A percentile compares a stretch with the other conserved stretches of the same genome.
Conservation (phyloP, 2,329 filamentous ascomycete species). For the Stachybotrys elegans region DNA sequence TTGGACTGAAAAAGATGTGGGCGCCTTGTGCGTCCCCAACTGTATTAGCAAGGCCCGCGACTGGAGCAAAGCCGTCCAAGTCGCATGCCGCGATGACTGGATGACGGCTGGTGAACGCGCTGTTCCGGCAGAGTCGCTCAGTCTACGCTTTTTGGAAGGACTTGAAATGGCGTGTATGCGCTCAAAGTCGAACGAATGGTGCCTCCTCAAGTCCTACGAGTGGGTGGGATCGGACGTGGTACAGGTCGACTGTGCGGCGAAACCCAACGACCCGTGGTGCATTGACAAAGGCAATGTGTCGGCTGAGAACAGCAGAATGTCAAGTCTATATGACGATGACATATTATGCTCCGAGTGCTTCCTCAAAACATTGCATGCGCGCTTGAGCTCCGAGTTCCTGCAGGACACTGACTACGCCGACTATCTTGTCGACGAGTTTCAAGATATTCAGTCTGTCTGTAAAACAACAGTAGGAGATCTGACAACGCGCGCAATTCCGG, state of each 20-base stretch:
- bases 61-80: neutral
- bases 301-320: slow-evolving; percentile 8
- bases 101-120: slow-evolving; percentile 1
- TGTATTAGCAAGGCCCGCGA: neutral
- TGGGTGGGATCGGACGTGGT: slow-evolving; percentile 9
- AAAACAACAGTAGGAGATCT: neutral
- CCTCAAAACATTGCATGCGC: slow-evolving; percentile 1
- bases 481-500: neutral
- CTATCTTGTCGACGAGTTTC: slow-evolving; percentile 5
- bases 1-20: neutral
- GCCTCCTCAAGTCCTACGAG: slow-evolving; percentile 6
- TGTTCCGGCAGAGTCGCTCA: slow-evolving; percentile 8
- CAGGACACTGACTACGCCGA: slow-evolving; percentile 1
- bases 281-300: slow-evolving; percentile 3
- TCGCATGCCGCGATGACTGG: neutral
- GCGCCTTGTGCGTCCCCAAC: neutral
- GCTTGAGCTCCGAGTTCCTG: neutral
- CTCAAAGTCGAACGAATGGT: slow-evolving; percentile 3
- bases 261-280: slow-evolving; percentile 8
- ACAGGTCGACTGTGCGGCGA: slow-evolving; percentile 7
- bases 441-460: slow-evolving; percentile 5
- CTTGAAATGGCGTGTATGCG: neutral
- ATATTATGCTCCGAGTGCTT: slow-evolving; percentile 8
- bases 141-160: slow-evolving; percentile 4
- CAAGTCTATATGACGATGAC: slow-evolving; percentile 7